These are phyloP conservation scores for Ampelocalamus luodianensis DNA, from an alignment of 176 grass and related monocot species.

Conservation along the genomic window DNA sequence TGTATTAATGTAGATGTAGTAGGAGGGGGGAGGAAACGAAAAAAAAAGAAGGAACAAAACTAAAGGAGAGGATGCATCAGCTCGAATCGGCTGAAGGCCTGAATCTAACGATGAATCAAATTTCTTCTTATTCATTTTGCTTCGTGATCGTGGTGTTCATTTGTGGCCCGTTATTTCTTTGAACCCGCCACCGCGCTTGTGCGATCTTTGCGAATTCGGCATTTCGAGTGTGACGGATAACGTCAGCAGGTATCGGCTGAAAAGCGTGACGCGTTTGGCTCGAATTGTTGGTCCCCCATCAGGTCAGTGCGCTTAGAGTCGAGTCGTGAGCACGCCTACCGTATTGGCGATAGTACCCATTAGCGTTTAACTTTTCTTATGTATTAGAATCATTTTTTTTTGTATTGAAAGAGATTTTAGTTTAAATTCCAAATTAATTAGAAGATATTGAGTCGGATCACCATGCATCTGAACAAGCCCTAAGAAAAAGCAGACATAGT, in stretches of 20 bases:
- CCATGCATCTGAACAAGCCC: too few relatives aligned
- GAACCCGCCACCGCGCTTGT: neutral
- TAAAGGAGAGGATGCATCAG: neutral
- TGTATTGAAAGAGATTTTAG: too few relatives aligned
- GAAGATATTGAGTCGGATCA: too few relatives aligned
- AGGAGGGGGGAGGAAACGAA: neutral
- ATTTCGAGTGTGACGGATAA: neutral
- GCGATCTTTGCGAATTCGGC: neutral
- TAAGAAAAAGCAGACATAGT: neutral
- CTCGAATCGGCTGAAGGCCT: conserved; percentile 6
- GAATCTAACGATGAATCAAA: neutral
- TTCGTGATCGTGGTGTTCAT: neutral
- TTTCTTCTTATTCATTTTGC: neutral
- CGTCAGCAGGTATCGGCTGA: neutral
- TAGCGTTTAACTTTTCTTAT: too few relatives aligned
- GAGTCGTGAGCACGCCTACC: neutral
- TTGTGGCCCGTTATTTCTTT: neutral
- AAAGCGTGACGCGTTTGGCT: neutral
- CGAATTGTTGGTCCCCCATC: neutral
- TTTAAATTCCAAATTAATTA: too few relatives aligned
- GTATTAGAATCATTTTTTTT: too few relatives aligned
- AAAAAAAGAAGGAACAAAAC: neutral
- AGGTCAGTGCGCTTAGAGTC: neutral
- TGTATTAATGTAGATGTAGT: conserved; percentile 30
- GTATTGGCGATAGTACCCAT: neutral